Evolutionary conservation across 2,329 filamentous ascomycete genomes (phyloP).

Genomic region (Phyllosticta paracitricarpa): DNA sequence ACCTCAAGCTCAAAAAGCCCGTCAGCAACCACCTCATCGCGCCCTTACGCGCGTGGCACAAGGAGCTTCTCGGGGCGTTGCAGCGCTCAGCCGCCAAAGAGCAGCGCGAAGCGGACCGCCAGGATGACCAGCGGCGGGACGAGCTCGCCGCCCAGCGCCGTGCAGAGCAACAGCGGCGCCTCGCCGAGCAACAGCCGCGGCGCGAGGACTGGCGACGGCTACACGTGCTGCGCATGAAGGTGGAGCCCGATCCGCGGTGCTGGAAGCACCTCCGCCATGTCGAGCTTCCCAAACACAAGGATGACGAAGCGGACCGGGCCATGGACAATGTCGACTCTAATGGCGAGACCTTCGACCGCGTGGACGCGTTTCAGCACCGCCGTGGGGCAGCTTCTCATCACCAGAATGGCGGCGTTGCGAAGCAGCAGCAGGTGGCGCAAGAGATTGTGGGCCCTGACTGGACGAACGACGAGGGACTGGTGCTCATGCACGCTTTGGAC

Average conservation of each 20-base stretch:
- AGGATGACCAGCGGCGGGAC: background rate
- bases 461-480: constrained; percentile 21
- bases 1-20: constrained; percentile 16
- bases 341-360: constrained; percentile 29
- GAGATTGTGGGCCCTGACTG: constrained; percentile 17
- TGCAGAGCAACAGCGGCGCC: background rate
- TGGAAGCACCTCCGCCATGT: background rate
- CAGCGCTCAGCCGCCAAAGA: background rate
- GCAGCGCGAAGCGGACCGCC: background rate
- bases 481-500: constrained; percentile 23
- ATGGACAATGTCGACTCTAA: constrained; percentile 26
- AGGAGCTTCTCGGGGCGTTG: background rate
- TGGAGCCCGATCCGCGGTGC: background rate
- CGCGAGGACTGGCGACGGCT: constrained; percentile 1
- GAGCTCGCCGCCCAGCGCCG: background rate
- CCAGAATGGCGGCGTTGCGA: constrained; percentile 20
- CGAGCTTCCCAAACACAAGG: background rate
- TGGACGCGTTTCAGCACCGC: constrained; percentile 22
- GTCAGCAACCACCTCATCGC: constrained; percentile 18
- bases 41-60: constrained; percentile 15
- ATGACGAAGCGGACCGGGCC: background rate
- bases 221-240: background rate
- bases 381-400: background rate
- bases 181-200: background rate
- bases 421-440: constrained; percentile 12